These are phyloP conservation scores for Thraustotheca clavata DNA, from an alignment of 352 stramenopile species.

Conservation along the genomic window DNA sequence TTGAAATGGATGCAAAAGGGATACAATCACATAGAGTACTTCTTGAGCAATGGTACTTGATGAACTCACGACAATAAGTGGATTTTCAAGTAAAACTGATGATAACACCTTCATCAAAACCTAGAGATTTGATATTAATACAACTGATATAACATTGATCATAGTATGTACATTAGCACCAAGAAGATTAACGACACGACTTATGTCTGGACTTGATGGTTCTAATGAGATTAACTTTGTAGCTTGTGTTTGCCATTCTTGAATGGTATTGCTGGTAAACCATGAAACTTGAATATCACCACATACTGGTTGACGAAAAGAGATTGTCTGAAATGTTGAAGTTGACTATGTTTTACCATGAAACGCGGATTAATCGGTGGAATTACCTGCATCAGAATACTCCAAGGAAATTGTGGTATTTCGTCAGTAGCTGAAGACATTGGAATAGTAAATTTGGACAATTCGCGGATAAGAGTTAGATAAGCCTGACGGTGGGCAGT, in stretches of 20 bases:
- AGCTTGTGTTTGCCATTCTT: background rate
- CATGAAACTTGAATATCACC: background rate
- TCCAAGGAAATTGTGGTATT: background rate
- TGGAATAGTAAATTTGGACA: background rate
- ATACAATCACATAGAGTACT: conserved; percentile 55
- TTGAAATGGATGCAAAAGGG: conserved; percentile 63
- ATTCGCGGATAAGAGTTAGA: conserved; percentile 2
- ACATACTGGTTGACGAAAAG: background rate
- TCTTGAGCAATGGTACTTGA: conserved; percentile 73
- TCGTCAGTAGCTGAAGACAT: background rate
- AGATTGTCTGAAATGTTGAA: background rate
- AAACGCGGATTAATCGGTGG: too few species aligned
- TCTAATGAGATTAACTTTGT: background rate
- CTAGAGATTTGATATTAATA: background rate
- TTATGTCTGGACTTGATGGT: background rate
- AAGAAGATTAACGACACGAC: conserved; percentile 48
- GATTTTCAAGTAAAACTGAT: conserved; percentile 59
- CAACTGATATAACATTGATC: background rate
- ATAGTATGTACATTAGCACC: conserved; percentile 36
- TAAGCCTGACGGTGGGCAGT: conserved; percentile 1
- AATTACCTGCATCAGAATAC: conserved; percentile 12
- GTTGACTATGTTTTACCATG: too few species aligned
- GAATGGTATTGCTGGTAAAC: background rate
- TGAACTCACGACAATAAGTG: conserved; percentile 58
- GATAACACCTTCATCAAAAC: conserved; percentile 61